Base-by-base conservation (phyloP, 345 rosid genomes). In the Populus pruinosa region DNA sequence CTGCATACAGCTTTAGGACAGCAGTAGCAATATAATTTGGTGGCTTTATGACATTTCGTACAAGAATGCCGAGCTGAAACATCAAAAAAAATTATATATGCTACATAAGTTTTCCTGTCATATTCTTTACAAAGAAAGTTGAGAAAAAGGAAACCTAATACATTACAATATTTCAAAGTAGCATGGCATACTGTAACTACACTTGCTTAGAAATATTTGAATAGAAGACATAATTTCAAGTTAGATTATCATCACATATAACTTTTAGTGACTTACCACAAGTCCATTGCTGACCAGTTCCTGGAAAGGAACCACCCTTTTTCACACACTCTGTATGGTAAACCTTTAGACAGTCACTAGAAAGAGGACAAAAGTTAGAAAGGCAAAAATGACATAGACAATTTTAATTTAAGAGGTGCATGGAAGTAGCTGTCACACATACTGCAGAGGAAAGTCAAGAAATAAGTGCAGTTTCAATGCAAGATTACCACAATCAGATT, bases 1-100 rank as follows among this genome's bases (percentile, higher is more conserved):
- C 66, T 65, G n/a, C 84, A 82, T 70, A 71, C 67, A 39, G 84
- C 81, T 63, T 77, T 68, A 53, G 83, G 83, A 72, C 83, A 81
- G 68, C 77, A 71, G 72, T 77, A 82, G 78, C 84, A 82, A 70
- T 63, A 55, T 49, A 69, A 74, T 56, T 70, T 74, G n/a, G 84
- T 27, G 11, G 68, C 16, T 41, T 74, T 78, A 2, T 29, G 44
- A 72, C 84, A 82, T 23, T 13, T 5, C 1, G 66, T 62, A 75
- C 84, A 82, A 63, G 75, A 69, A 74, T 77, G 81, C 67, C 81
- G 63, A 70, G 49, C 84, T 82, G 78, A 62, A 82, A 74, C 9
- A 69, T 43, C 9, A 66, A 78, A 33, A 35, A 4, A 8, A 50
- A 25, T 10, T 39, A 36, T 69, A 38, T 35, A 9, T 18, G 9